Evolutionary conservation across 768 basidiomycete species (phyloP).

Genomic region (Suillus sp.): DNA sequence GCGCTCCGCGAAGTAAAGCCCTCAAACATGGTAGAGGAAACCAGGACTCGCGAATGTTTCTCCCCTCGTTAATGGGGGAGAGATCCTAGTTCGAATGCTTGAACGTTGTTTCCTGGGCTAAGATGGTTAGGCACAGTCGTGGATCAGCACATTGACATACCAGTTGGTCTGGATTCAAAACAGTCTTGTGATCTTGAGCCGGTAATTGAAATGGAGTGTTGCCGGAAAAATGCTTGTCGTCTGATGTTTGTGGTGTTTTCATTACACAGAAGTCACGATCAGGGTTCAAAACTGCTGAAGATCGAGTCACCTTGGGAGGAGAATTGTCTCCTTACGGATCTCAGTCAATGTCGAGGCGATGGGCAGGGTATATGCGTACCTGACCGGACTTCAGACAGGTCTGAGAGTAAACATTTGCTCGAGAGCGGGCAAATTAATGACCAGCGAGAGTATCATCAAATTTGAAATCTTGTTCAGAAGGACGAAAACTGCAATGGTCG

Average conservation of each 20-base stretch:
- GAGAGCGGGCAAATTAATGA: background rate
- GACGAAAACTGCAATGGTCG: background rate
- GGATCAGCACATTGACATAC: conserved; percentile 14
- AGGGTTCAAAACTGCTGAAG: background rate
- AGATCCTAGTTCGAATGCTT: conserved; percentile 2
- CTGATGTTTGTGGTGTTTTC: conserved; percentile 12
- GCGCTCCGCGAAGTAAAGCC: conserved; percentile 11
- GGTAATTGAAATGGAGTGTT: conserved; percentile 1
- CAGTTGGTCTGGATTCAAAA: background rate
- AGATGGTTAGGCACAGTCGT: conserved; percentile 4
- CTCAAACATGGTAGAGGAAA: conserved; percentile 29
- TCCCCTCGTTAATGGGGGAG: conserved; percentile 12
- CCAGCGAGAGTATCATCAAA: background rate
- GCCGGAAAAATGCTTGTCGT: background rate
- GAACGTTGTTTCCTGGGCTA: conserved; percentile 4
- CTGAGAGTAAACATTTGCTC: background rate
- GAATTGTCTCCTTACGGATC: background rate
- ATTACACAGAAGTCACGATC: background rate
- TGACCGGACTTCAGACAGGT: background rate
- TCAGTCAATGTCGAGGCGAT: too few species aligned
- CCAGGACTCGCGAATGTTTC: conserved; percentile 8
- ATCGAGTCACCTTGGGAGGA: background rate
- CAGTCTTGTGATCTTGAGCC: background rate
- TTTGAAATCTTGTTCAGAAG: background rate
- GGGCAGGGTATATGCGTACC: background rate